Evolutionary conservation across 768 basidiomycete genomes (phyloP), one percentile per base, ranked within the genome.

Genomic region (Mycena pura): DNA sequence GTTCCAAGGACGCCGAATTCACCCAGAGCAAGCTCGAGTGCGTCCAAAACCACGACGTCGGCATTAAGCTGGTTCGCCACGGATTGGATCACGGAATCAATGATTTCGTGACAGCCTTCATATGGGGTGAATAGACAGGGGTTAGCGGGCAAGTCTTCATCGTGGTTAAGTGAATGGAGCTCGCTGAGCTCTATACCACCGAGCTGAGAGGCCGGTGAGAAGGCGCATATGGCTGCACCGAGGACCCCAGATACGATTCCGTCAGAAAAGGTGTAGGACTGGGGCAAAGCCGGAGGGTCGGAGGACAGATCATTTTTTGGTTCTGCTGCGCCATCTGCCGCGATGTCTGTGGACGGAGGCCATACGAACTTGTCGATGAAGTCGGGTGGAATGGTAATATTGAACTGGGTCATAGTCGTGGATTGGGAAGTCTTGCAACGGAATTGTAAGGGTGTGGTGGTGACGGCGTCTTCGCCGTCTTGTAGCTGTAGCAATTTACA

Each of bases 21-120:
- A 17, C 61, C 60, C 25, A 52, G 29, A 19, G 64, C 66, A 2
- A 67, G 39, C 54, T 67, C 60, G 13, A 67, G 45, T 15, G 66
- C 60, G 43, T 67, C 66, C 22, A 67, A 39, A 32, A 64, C 54
- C 14, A 67, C 25, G 22, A 67, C n/a, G 45, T 46, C 49, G 51
- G 61, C 61, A 24, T 43, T 28, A 15, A 51, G 56, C 32, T 54
- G 25, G 19, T 54, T 22, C 25, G 55, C 61, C 13, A 43, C 46
- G 10, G 43, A 36, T 46, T 50, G 52, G 25, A 66, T 44, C 25
- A 52, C 38, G n/a, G 46, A 47, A 52, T 63, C 62, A 32, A 63
- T 51, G 34, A 63, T 52, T 8, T 50, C 55, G 29, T 49, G 36
- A 32, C 55, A 57, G 24, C 49, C 54, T 25, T 31, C 39, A 29